phyloP scores from a whole-genome alignment of 805 yeast species.

The Metschnikowia aberdeeniae region DNA sequence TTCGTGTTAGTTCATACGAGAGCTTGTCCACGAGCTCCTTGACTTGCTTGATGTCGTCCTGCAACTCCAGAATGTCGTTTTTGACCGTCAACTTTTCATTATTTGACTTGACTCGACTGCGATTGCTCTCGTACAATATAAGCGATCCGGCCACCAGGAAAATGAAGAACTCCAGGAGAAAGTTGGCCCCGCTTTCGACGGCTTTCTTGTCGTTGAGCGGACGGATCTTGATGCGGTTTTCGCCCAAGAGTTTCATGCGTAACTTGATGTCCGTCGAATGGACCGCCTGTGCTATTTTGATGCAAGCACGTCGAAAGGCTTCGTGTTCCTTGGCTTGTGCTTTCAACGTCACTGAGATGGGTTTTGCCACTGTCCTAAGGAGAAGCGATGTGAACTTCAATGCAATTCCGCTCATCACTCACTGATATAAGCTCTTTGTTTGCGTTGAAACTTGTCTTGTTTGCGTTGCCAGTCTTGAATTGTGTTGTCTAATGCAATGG shows the following conservation, averaged over 20 bases:
- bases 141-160: slow-evolving; percentile 78
- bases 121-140: slow-evolving; percentile 64
- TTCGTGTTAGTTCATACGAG: slow-evolving; percentile 11
- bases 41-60: slow-evolving; percentile 62
- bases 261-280: slow-evolving; percentile 63
- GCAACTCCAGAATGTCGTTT: slow-evolving; percentile 69
- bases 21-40: slow-evolving; percentile 25
- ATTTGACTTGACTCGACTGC: slow-evolving; percentile 62
- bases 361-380: slow-evolving; percentile 73
- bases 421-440: too few species aligned
- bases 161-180: slow-evolving; percentile 71
- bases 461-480: too few species aligned
- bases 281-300: slow-evolving; percentile 64
- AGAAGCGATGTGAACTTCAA: slow-evolving; percentile 68
- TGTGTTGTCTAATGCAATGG: neutral
- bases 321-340: slow-evolving; percentile 73
- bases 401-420: slow-evolving; percentile 68
- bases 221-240: slow-evolving; percentile 51
- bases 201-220: slow-evolving; percentile 83
- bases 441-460: neutral
- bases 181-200: slow-evolving; percentile 75
- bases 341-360: slow-evolving; percentile 68
- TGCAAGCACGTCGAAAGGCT: slow-evolving; percentile 56
- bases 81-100: slow-evolving; percentile 59
- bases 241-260: slow-evolving; percentile 58